Conservation (phyloP, 1,284 basidiomycete species). For the Wolfiporia cocos region DNA sequence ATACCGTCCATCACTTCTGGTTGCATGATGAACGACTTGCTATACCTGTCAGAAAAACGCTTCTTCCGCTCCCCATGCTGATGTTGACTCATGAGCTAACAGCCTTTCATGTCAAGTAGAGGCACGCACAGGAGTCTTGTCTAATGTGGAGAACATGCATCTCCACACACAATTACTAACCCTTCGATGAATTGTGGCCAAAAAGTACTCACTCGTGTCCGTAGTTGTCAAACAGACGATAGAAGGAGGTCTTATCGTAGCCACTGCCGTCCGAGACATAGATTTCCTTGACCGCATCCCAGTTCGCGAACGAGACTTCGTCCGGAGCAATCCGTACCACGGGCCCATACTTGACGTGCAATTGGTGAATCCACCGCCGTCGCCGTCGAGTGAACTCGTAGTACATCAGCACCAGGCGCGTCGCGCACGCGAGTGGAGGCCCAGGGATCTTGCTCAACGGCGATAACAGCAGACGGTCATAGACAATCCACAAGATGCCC, state of each 20-base stretch:
- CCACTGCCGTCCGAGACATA: conserved; percentile 21
- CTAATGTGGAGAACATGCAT: conserved; percentile 20
- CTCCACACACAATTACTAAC: conserved; percentile 8
- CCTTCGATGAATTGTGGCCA: too few species aligned
- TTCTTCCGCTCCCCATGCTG: conserved; percentile 20
- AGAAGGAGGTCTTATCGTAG: conserved; percentile 19
- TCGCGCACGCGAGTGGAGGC: conserved; percentile 16
- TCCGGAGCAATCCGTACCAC: conserved; percentile 23
- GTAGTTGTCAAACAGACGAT: conserved; percentile 16
- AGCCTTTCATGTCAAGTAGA: neutral
- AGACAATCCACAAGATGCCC: conserved; percentile 4
- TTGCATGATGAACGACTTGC: conserved; percentile 16
- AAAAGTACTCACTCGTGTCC: too few species aligned
- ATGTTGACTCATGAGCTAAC: neutral
- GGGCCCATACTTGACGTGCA: conserved; percentile 21
- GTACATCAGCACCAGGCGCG: conserved; percentile 19
- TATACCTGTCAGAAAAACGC: conserved; percentile 18
- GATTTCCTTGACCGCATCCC: conserved; percentile 21
- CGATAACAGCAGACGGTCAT: conserved; percentile 16
- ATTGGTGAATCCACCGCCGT: conserved; percentile 15
- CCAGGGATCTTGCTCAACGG: conserved; percentile 20
- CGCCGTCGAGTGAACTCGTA: conserved; percentile 14
- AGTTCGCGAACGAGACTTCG: conserved; percentile 21
- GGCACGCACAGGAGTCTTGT: conserved; percentile 11
- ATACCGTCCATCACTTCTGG: conserved; percentile 12